phyloP scores from a whole-genome alignment of 257 asterid genomes.

The Solanum rostratum region DNA sequence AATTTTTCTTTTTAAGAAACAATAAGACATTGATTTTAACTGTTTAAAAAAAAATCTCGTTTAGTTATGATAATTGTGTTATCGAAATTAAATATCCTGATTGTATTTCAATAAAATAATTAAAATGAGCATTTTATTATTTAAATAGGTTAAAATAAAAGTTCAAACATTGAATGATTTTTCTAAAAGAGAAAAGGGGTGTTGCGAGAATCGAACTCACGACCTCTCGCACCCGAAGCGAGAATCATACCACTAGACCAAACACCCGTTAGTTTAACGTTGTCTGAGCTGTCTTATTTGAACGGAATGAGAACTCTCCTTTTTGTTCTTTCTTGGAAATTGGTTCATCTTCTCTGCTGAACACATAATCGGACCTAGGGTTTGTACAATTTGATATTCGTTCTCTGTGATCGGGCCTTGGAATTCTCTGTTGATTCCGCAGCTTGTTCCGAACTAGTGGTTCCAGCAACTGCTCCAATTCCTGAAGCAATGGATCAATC shows the following conservation, averaged over 20 bases:
- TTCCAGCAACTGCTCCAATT: background rate
- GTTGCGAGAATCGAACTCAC: conserved; percentile 21
- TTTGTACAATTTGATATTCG: background rate
- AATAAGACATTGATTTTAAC: too few species aligned
- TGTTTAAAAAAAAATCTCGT: too few species aligned
- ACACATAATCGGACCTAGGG: conserved; percentile 2
- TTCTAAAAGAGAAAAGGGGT: too few species aligned
- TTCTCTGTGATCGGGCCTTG: background rate
- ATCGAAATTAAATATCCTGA: too few species aligned
- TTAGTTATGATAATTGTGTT: too few species aligned
- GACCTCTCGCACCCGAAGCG: conserved; percentile 26
- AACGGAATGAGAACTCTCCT: background rate
- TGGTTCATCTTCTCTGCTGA: background rate
- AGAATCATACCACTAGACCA: conserved; percentile 12
- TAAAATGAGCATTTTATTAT: too few species aligned
- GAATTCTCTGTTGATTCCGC: background rate
- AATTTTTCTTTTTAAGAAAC: too few species aligned
- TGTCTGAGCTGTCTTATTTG: background rate
- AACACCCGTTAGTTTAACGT: background rate
- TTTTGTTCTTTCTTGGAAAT: background rate
- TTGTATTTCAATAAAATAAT: too few species aligned
- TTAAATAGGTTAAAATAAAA: too few species aligned
- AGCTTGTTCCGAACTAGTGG: background rate
- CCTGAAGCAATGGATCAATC: conserved; percentile 48
- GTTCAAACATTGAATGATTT: too few species aligned